phyloP scores from a whole-genome alignment of 2,329 filamentous ascomycete genomes.

The Nigrospora osmanthi region DNA sequence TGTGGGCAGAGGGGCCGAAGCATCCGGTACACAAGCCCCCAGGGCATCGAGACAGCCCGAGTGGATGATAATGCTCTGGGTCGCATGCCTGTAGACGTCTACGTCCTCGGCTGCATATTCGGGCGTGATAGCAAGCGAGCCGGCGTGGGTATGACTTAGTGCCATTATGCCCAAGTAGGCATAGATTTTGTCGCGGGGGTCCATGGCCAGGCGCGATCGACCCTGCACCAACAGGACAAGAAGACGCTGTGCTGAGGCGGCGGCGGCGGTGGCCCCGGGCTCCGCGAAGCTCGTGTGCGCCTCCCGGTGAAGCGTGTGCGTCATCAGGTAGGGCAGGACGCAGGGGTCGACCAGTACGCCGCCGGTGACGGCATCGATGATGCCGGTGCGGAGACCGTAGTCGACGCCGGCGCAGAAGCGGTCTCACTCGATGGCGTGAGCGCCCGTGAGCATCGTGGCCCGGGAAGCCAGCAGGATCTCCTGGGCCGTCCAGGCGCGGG shows the following conservation, averaged over 20 bases:
- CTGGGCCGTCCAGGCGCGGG: slow-evolving; percentile 7
- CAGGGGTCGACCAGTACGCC: neutral
- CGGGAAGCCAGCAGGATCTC: slow-evolving; percentile 5
- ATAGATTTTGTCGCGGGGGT: slow-evolving; percentile 2
- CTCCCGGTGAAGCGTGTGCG: neutral
- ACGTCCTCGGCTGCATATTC: neutral
- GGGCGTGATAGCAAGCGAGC: neutral
- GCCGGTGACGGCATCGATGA: slow-evolving; percentile 1
- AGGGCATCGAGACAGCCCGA: neutral
- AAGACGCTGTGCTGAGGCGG: neutral
- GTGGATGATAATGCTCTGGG: neutral
- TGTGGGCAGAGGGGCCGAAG: neutral
- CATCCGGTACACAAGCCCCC: neutral
- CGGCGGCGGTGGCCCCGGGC: neutral
- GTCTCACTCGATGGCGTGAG: slow-evolving; percentile 3
- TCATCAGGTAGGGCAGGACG: neutral
- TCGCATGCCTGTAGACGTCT: neutral
- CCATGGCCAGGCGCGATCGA: neutral
- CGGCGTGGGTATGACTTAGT: neutral
- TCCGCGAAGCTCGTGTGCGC: neutral
- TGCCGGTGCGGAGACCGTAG: slow-evolving; percentile 2
- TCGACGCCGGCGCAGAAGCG: slow-evolving; percentile 3
- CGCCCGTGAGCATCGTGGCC: slow-evolving; percentile 3
- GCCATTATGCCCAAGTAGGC: slow-evolving; percentile 1
- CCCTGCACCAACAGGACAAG: neutral